Evolutionary conservation across 2,329 filamentous ascomycete species (phyloP), one percentile per base, ranked within the genome.

Genomic region (Aspergillus ustus): DNA sequence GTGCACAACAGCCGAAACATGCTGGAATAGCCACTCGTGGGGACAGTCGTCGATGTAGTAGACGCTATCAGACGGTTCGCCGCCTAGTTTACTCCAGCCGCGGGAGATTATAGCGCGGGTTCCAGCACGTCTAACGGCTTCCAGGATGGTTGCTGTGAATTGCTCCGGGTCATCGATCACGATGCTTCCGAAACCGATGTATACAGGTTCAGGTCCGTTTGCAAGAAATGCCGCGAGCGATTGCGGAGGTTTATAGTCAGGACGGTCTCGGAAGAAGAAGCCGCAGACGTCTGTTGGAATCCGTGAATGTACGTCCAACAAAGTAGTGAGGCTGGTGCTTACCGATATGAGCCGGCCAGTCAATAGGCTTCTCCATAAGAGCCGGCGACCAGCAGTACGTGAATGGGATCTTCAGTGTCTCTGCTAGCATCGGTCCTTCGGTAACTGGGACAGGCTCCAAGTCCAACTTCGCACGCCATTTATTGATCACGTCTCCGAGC

Each of bases 11-110:
- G 79, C 80, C 0, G 82, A 78, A 1, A 87, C 84, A 17, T 80
- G 77, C 62, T 84, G 78, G 64, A 87, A 87, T 0, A 87, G 75
- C 85, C 85, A 87, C 60, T 86, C 82, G 57, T 87, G 84, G 1
- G 84, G 85, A 57, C 80, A 83, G 62, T 87, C 83, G 4, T 79
- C 84, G 4, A 87, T 72, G 65, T 82, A 83, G 61, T 82, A 82
- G 8, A 86, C 74, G 44, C 78, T 74, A 3, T 65, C 62, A 46
- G 65, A 67, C 9, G 67, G 69, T 9, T 73, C 71, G 8, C 76
- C 77, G 44, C 76, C 78, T 19, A 84, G 73, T 15, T 80, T 77
- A 54, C 82, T 81, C 84, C 83, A 87, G 2, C 84, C 84, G 54
- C 81, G 80, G 0, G 84, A 86, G 0, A 88, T 75, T 1, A 87